phyloP scores from a whole-genome alignment of 352 stramenopile species.

The Pythium monospermum region DNA sequence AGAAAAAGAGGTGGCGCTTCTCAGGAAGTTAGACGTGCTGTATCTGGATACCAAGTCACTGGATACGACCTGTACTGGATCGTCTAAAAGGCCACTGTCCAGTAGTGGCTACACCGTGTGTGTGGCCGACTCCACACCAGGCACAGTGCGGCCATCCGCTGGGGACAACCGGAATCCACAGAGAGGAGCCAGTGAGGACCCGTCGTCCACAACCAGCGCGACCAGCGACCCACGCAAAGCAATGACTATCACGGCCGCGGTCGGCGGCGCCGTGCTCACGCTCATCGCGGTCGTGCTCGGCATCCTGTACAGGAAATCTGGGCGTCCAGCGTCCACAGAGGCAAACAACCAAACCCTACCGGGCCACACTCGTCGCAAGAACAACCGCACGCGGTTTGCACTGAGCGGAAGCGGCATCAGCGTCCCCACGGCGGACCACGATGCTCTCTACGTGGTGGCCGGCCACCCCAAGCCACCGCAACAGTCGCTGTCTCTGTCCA shows the following conservation, averaged over 20 bases:
- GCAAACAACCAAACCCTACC: no score
- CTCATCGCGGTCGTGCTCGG: no score
- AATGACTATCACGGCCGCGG: no score
- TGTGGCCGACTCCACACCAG: not conserved
- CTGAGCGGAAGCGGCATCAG: conserved; percentile 7
- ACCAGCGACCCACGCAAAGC: no score
- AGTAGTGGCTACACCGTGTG: conserved; percentile 1
- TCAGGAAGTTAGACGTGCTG: not conserved
- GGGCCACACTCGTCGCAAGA: no score
- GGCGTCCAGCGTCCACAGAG: no score
- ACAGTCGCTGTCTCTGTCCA: not conserved
- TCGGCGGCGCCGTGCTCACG: no score
- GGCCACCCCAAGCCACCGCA: not conserved
- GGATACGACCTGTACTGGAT: not conserved
- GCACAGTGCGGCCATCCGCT: not conserved
- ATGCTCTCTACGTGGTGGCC: no score
- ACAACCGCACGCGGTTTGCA: conserved; percentile 1
- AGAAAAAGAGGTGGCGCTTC: not conserved
- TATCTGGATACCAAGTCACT: not conserved
- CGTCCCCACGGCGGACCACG: not conserved
- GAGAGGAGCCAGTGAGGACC: not conserved
- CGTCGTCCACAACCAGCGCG: not conserved
- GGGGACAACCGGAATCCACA: not conserved
- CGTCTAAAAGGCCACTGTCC: not conserved
- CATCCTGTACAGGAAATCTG: no score